Conservation (phyloP, 1,284 basidiomycete species). For the Cutaneotrichosporon spelunceum region DNA sequence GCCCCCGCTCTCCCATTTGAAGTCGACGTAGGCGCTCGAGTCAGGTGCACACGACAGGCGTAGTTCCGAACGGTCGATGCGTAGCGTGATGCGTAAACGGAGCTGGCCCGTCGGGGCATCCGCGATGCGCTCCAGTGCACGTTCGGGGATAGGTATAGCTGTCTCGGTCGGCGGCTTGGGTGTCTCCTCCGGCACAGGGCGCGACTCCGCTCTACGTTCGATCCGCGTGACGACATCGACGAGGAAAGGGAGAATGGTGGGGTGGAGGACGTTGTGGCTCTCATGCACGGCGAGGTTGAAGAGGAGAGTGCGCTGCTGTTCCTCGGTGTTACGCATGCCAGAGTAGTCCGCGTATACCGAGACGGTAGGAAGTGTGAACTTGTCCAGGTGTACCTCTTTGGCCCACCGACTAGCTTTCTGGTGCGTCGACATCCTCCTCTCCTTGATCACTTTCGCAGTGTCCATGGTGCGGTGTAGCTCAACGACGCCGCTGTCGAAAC, state of each 20-base stretch:
- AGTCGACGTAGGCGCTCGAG: constrained; percentile 76
- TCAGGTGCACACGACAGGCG: constrained; percentile 81
- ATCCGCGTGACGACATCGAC: constrained; percentile 55
- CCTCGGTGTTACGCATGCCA: constrained; percentile 16
- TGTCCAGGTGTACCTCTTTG: constrained; percentile 35
- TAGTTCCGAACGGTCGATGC: constrained; percentile 80
- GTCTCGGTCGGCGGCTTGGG: not conserved
- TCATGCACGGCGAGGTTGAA: constrained; percentile 65
- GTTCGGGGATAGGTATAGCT: constrained; percentile 18
- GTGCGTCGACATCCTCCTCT: not conserved
- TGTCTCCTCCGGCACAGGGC: not conserved
- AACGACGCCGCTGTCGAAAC: constrained; percentile 68
- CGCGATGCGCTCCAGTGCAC: constrained; percentile 16
- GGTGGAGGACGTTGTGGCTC: constrained; percentile 75
- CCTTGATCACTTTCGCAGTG: not conserved
- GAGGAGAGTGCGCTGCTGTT: constrained; percentile 20
- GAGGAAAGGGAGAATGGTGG: constrained; percentile 77
- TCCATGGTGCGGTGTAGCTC: constrained; percentile 33
- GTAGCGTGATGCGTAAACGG: constrained; percentile 63
- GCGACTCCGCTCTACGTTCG: constrained; percentile 25
- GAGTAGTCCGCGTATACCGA: constrained; percentile 71
- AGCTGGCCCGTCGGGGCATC: constrained; percentile 27
- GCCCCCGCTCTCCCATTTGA: constrained; percentile 88
- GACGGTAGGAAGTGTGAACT: constrained; percentile 63
- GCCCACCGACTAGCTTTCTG: not conserved